Base-by-base conservation (phyloP, 768 basidiomycete species). In the Xerocomellus amylosporus region DNA sequence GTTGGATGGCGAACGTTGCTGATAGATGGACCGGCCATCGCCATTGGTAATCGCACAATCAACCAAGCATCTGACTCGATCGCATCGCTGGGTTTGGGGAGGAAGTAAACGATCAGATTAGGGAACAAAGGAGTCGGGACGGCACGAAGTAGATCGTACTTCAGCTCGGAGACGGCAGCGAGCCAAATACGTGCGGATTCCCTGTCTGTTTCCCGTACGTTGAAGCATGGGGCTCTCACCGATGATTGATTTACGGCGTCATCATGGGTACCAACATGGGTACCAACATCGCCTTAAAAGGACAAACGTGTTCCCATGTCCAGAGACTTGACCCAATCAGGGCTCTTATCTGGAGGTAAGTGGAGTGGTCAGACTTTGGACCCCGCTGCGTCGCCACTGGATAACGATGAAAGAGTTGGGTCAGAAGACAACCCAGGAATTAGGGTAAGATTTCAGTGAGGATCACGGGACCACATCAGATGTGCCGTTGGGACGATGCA, bases 361-460 rank as follows among this genome's bases (percentile, higher is more conserved):
- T 38, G 48, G 51, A 43, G 42, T 19, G 24, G 33, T 44, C 28
- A 36, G 39, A 19, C 38, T 22, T 46, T 38, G 43, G 33, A 22
- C 40, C 31, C 40, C 24, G 33, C 40, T 13, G 40, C 44, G 15
- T 31, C 20, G 49, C 39, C 42, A 40, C 45, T 31, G 28, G 28
- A 51, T 38, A 36, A 46, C 5, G n/a, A 39, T 39, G 37, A 55
- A 53, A 47, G 44, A 47, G 63, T 24, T 63, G 37, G 20, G 5
- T 54, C 51, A 51, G n/a, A n/a, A 46, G 31, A 26, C 39, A 59
- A 31, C 61, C 55, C 55, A 61, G 56, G 65, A 28, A 42, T 41
- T 47, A 64, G 59, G 65, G 65, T 22, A 48, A 37, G 40, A 5
- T 38, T 14, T 39, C 14, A 19, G 44, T 26, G 20, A 44, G 30